A percentile compares a stretch with the other conserved stretches of the same genome.
These are phyloP conservation scores for Eruca vesicaria DNA, from an alignment of 441 rosid species.

Conservation along the genomic window DNA sequence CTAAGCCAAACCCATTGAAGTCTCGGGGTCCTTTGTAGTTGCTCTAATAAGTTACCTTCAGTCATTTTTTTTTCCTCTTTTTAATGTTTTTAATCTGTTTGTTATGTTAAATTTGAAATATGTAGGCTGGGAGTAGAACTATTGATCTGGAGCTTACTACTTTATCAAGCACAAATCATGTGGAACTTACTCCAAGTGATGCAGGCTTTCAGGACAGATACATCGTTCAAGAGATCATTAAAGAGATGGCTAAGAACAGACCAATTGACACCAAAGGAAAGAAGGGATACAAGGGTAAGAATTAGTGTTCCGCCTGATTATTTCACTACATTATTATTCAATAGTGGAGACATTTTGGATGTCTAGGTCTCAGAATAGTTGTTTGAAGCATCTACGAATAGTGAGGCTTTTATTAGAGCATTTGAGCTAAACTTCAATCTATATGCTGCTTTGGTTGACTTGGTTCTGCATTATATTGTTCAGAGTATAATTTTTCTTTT, in stretches of 20 bases:
- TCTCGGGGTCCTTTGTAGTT: constrained; percentile 2
- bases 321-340: neutral
- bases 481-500: neutral
- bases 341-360: neutral
- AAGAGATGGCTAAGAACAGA: constrained; percentile 94
- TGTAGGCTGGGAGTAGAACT: constrained; percentile 87
- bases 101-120: neutral
- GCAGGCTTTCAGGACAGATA: constrained; percentile 96
- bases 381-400: neutral
- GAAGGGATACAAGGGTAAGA: constrained; percentile 75
- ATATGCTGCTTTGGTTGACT: neutral
- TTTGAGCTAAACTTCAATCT: neutral
- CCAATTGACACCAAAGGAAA: constrained; percentile 84
- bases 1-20: neutral
- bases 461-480: constrained; percentile 6
- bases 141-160: constrained; percentile 88
- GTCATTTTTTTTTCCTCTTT: neutral
- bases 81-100: neutral
- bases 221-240: constrained; percentile 85
- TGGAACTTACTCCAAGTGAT: constrained; percentile 94
- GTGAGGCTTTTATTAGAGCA: neutral
- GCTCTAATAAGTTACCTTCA: neutral
- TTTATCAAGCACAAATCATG: constrained; percentile 79
- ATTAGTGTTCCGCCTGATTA: neutral
- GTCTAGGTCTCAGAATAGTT: neutral